These are phyloP conservation scores for Mortierella sp. DNA, from an alignment of 371 early-diverging fungal genomes.

Conservation along the genomic window DNA sequence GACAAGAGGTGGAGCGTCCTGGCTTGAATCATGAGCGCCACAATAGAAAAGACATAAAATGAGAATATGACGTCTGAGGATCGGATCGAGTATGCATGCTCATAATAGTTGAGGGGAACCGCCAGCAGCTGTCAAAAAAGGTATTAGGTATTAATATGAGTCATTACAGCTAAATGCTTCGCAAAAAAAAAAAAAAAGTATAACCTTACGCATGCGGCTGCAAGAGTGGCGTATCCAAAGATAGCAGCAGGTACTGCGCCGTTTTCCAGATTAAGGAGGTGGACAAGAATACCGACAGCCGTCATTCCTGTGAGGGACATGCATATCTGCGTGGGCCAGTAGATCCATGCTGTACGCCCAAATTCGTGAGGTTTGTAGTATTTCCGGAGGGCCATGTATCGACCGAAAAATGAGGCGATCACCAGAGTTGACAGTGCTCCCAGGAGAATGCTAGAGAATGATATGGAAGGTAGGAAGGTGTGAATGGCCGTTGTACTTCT, in stretches of 20 bases:
- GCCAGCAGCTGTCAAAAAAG: conserved; percentile 7
- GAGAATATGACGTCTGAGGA: conserved; percentile 35
- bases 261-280: neutral
- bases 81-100: conserved; percentile 36
- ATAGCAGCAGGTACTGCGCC: neutral
- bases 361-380: conserved; percentile 14
- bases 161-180: neutral
- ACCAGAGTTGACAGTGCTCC: conserved; percentile 21
- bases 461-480: neutral
- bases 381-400: conserved; percentile 13
- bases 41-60: conserved; percentile 17
- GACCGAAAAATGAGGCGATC: neutral
- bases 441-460: conserved; percentile 23
- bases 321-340: conserved; percentile 38
- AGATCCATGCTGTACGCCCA: conserved; percentile 44
- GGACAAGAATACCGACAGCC: neutral
- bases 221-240: conserved; percentile 20
- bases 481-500: neutral
- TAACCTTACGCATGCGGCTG: conserved; percentile 27
- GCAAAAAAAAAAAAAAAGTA: too few species aligned
- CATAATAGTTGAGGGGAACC: conserved; percentile 25
- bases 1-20: conserved; percentile 3
- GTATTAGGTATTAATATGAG: neutral
- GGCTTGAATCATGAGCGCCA: neutral
- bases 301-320: conserved; percentile 18